Base-by-base conservation (phyloP, 345 rosid genomes). In the Microthlaspi erraticum region DNA sequence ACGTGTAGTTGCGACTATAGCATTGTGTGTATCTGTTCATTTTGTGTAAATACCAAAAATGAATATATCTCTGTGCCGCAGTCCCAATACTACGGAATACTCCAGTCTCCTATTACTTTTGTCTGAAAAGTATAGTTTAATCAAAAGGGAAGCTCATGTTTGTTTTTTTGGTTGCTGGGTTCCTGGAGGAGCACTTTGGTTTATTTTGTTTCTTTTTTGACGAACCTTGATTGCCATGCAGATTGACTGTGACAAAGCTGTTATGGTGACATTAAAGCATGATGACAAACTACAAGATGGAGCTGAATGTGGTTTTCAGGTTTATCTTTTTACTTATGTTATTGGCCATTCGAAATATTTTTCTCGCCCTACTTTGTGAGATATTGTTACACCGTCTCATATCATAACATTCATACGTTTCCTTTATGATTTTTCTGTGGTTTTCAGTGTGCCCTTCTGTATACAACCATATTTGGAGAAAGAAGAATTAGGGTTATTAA, bases 241-340 rank as follows among this genome's bases (percentile, higher is more conserved):
- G 99, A 89, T 89, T 77, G 97, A 94, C 72, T 91, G 96, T 74
- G 95, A 92, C 84, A 92, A 95, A 88, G 81, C 93, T 70, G 75
- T 94, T 32, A 77, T 91, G 93, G 98, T 94, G 74, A 84, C 93
- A 14, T 68, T 93, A 75, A 93, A 93, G 80, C 96, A 93, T 75
- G 98, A 91, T 72, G 98, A 93, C 67, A 93, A 91, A 80, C 82
- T 93, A 74, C 96, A 87, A 72, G 98, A 93, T 80, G 97, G 96
- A 48, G 78, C 95, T 10, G 98, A 91, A 83, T 87, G 89, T 80
- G 86, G 84, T 78, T 93, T 93, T 72, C 98, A 93, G 98, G 98
- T 93, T 57, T 43, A 44, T 26, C 66, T 55, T 75, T 55, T 19
- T 51, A 37, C 51, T 64, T 56, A 65, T 66, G 10, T 46, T 44